Evolutionary conservation across 768 basidiomycete genomes (phyloP), one percentile per base, ranked within the genome.

Genomic region (Amanita rubescens): DNA sequence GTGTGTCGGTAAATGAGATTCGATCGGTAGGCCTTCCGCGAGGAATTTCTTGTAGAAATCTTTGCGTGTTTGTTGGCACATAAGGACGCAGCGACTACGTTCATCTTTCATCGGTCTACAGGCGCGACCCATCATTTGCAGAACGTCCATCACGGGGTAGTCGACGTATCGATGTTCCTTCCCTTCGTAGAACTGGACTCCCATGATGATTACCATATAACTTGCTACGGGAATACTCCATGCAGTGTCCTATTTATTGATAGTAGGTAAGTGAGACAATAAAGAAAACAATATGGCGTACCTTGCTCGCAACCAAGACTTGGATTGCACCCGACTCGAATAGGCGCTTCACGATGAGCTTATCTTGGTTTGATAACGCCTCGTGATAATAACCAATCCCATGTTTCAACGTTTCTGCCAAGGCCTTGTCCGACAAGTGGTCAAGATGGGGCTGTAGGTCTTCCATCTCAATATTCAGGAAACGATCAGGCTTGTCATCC

Each of bases 11-110:
- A 98, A 71, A 66, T 95, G 93, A 0, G 91, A 94, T 67, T 99
- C 96, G 58, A 98, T 96, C 5, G 95, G 96, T 24, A 99, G 71
- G n/a, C 95, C 96, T 65, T 98, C 94, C 1, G 86, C 85, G 48
- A 99, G 68, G 81, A 98, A 98, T 69, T 97, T 98, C 73, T 94
- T 95, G 79, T 94, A 98, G 69, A 98, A 99, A 66, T 98, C 95
- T 69, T 98, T 99, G 33, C 94, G 80, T 0, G 92, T 95, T 68
- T 95, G 91, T 62, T 98, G 95, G 62, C 91, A 93, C 94, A 99
- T 97, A 34, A 97, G 73, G 2, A 99, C 87, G 62, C 95, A 98
- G 12, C 93, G 87, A 60, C 91, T 94, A 55, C 87, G 84, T 2
- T 87, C 84, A 60, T 98, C 96, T 60, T 92, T 82, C 37, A 71